These are phyloP conservation scores for Cystofilobasidium macerans DNA, from an alignment of 768 basidiomycete genomes.

Conservation along the genomic window DNA sequence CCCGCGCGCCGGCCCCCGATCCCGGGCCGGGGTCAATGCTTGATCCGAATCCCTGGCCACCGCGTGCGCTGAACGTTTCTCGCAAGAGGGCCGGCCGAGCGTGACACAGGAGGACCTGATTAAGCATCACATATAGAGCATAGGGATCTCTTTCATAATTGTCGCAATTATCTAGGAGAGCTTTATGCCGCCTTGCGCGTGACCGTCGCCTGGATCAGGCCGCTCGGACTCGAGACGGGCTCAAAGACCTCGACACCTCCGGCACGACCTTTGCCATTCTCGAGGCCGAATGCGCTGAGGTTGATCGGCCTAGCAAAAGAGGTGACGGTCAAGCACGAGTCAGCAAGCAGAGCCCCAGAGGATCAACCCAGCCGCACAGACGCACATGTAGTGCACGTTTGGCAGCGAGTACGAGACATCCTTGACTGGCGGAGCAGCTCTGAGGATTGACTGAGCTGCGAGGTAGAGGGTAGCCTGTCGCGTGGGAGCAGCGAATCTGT, in stretches of 20 bases:
- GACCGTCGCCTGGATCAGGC: slow-evolving; percentile 40
- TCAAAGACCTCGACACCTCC: slow-evolving; percentile 70
- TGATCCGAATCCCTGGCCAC: too few relatives aligned
- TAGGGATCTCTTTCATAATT: too few relatives aligned
- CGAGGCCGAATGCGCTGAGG: slow-evolving; percentile 35
- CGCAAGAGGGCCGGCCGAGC: too few relatives aligned
- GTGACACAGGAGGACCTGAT: too few relatives aligned
- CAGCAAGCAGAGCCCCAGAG: slow-evolving; percentile 38
- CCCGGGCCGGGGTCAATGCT: too few relatives aligned
- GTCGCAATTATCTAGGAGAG: too few relatives aligned
- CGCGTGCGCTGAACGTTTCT: too few relatives aligned
- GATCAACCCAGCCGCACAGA: background rate
- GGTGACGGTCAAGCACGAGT: slow-evolving; percentile 20
- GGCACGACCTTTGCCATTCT: slow-evolving; percentile 44
- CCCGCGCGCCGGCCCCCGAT: too few relatives aligned
- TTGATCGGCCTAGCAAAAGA: slow-evolving; percentile 33
- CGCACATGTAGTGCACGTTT: slow-evolving; percentile 43
- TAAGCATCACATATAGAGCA: too few relatives aligned
- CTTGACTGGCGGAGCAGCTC: slow-evolving; percentile 52
- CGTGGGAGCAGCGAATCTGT: background rate
- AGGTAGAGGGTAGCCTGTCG: slow-evolving; percentile 78
- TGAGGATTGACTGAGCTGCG: slow-evolving; percentile 65
- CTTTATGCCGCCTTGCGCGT: slow-evolving; percentile 33
- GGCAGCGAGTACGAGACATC: slow-evolving; percentile 65
- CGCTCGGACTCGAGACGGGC: slow-evolving; percentile 63